Evolutionary conservation across 352 stramenopile species (phyloP).

Genomic region (Thraustochytrium striatum): DNA sequence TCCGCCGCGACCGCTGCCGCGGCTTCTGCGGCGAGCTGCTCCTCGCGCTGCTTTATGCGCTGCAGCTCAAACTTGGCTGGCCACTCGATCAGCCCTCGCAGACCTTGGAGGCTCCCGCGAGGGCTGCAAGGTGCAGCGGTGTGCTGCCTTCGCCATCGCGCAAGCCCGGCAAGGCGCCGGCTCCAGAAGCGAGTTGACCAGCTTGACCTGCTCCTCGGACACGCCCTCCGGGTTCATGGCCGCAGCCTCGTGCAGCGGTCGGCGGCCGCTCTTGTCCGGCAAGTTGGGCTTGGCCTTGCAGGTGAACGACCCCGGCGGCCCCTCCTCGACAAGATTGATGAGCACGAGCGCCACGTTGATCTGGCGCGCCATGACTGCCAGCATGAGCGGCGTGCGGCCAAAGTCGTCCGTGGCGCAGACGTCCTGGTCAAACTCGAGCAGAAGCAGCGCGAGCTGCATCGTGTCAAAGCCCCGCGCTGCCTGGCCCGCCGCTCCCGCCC

Average conservation of each 20-base stretch:
- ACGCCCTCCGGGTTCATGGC: too few relatives aligned
- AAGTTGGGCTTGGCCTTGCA: slow-evolving; percentile 13
- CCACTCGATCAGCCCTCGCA: slow-evolving; percentile 1
- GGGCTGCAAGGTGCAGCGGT: slow-evolving; percentile 19
- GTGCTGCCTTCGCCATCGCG: neutral
- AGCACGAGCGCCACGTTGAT: neutral
- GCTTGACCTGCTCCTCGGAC: neutral
- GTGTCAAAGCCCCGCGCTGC: neutral
- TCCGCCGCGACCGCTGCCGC: neutral
- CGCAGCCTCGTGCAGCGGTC: slow-evolving; percentile 6
- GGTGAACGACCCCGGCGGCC: neutral
- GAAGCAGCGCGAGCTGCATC: neutral
- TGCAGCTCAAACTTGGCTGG: neutral
- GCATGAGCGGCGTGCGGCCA: slow-evolving; percentile 24
- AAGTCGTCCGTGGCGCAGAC: neutral
- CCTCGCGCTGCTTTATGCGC: neutral
- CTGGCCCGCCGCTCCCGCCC: too few relatives aligned
- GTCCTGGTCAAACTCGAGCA: neutral
- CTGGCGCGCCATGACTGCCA: neutral
- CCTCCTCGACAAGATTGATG: slow-evolving; percentile 20
- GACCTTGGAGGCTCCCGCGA: slow-evolving; percentile 1
- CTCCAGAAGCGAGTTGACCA: slow-evolving; percentile 23
- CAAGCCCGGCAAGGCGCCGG: neutral
- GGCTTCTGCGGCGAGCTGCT: too few relatives aligned
- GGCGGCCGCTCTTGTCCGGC: neutral